Evolutionary conservation across 164 flowering plant species (phyloP), one percentile per base, ranked within the genome.

Genomic region (Euptelea pleiosperma): DNA sequence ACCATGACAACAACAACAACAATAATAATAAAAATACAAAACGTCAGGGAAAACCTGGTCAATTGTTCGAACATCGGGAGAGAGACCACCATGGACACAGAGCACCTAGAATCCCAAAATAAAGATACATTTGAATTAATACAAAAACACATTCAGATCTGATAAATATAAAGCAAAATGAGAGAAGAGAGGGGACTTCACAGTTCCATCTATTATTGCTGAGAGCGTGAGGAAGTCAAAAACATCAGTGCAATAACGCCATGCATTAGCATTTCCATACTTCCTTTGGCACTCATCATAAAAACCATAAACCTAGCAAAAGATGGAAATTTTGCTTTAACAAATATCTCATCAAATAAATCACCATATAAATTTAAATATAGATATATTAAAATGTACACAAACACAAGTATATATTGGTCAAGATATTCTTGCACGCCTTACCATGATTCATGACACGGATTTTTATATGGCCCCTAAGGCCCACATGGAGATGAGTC

Each of bases 171-270:
- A 53, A 16, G 19, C 3, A 56, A 7, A 47, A 22, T 26, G 22
- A 52, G 47, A 58, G 35, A 63, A 56, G 64, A 45, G 22, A 40
- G 56, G 42, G 53, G 45, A 5, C n/a, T 65, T 54, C 76, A 94
- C 99, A 45, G 99, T 88, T 64, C 96, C 95, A 81, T 94, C 95
- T 55, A 94, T 94, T 46, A 94, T 89, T 21, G 99, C 99, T 26
- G 99, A 88, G 19, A 94, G 86, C 4, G 99, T 91, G 53, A 94
- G 79, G 69, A 80, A 94, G 69, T 94, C 99, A 72, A 94, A 94
- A 55, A 94, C 97, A 79, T 94, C 99, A 50, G 97, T 94, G 80
- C 97, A 94, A 55, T 94, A 93, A 64, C 97, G 86, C 97, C 99
- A 93, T 40, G 95, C 99, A 79, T 93, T 93, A 46, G 99, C 99